phyloP scores from a whole-genome alignment of 1,284 basidiomycete species.

The Porodaedalea pini region DNA sequence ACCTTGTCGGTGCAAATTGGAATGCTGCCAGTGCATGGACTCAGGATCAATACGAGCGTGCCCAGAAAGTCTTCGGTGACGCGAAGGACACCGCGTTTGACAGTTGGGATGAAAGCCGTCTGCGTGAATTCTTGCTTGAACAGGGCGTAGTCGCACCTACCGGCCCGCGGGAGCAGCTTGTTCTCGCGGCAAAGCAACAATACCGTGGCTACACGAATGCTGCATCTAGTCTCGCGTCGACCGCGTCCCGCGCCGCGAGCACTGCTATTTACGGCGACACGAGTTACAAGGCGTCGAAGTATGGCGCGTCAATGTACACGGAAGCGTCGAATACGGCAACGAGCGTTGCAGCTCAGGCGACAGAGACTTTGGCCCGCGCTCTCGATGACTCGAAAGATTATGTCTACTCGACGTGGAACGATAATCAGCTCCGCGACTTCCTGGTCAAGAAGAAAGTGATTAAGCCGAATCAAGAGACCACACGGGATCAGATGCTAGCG shows the following conservation, averaged over 20 bases:
- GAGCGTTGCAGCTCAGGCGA: slow-evolving; percentile 45
- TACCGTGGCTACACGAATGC: slow-evolving; percentile 57
- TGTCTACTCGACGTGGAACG: slow-evolving; percentile 84
- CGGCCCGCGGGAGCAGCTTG: slow-evolving; percentile 75
- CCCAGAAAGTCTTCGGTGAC: slow-evolving; percentile 64
- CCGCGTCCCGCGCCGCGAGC: slow-evolving; percentile 43
- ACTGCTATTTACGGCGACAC: slow-evolving; percentile 58
- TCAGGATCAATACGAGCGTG: slow-evolving; percentile 56
- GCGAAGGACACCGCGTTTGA: slow-evolving; percentile 37
- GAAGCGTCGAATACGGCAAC: slow-evolving; percentile 28
- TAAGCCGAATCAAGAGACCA: slow-evolving; percentile 60
- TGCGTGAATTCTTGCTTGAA: slow-evolving; percentile 82
- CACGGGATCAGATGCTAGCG: slow-evolving; percentile 62
- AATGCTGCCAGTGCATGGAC: slow-evolving; percentile 54
- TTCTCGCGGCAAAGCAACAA: slow-evolving; percentile 71
- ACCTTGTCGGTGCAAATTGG: slow-evolving; percentile 64
- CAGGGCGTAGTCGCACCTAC: slow-evolving; percentile 81
- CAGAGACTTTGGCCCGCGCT: slow-evolving; percentile 50
- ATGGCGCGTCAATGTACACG: slow-evolving; percentile 33
- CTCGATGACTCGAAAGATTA: slow-evolving; percentile 82
- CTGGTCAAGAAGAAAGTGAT: slow-evolving; percentile 73
- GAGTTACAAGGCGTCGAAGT: slow-evolving; percentile 45
- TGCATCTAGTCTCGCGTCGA: slow-evolving; percentile 47
- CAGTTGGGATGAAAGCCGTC: slow-evolving; percentile 75
- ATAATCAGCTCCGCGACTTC: slow-evolving; percentile 65